Conservation (phyloP, 257 asterid genomes). For the Phtheirospermum japonicum region DNA sequence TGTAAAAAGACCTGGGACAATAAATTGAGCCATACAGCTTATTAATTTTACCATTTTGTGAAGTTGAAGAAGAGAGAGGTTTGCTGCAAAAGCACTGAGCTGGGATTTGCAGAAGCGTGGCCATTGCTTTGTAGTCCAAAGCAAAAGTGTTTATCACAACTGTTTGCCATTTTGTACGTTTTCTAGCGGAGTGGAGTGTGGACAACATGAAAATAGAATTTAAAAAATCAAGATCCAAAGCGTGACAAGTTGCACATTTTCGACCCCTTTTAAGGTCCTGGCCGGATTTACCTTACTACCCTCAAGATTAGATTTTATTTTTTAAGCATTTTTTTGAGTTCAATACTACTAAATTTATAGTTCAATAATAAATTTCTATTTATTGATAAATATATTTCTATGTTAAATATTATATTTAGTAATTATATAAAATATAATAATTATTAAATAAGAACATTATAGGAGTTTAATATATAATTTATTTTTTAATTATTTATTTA, state of each 20-base stretch:
- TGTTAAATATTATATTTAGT: too few species aligned
- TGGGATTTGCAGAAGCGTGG: conserved; percentile 47
- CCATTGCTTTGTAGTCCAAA: conserved; percentile 41
- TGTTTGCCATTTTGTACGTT: conserved; percentile 6
- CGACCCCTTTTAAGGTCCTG: conserved; percentile 26
- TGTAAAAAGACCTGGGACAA: conserved; percentile 27
- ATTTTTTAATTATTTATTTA: too few species aligned
- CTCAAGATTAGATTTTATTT: background rate
- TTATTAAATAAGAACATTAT: too few species aligned
- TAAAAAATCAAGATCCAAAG: conserved; percentile 29
- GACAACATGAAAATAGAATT: background rate
- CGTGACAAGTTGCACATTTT: conserved; percentile 46
- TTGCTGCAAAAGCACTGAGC: conserved; percentile 28
- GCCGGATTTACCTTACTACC: conserved; percentile 1
- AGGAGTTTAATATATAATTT: too few species aligned
- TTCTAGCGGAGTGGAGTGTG: conserved; percentile 28
- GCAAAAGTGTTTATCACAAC: conserved; percentile 25
- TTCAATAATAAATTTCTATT: too few species aligned
- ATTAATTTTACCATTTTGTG: conserved; percentile 21
- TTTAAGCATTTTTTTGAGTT: background rate
- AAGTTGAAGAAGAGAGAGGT: conserved; percentile 25
- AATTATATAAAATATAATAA: too few species aligned
- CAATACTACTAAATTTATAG: too few species aligned
- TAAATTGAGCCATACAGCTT: conserved; percentile 12
- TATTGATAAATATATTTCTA: too few species aligned